These are phyloP conservation scores for Linnemannia exigua DNA, from an alignment of 192 early-diverging fungal species.

Conservation along the genomic window DNA sequence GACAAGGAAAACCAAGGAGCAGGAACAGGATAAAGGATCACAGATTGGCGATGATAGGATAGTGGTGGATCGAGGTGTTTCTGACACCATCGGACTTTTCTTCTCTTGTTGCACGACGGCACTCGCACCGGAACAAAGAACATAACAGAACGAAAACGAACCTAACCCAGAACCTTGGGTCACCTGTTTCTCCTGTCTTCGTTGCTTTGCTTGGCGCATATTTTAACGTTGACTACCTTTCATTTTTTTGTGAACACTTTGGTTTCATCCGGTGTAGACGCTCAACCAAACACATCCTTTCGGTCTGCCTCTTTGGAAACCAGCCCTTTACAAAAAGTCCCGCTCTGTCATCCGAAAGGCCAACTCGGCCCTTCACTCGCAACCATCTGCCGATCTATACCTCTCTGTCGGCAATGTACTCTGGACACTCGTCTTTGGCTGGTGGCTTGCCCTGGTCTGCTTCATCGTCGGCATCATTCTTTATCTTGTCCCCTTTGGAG, in stretches of 20 bases:
- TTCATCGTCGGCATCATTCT: constrained; percentile 73
- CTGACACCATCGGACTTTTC: not conserved
- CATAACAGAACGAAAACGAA: not conserved
- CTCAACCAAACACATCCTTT: constrained; percentile 92
- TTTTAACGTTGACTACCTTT: not conserved
- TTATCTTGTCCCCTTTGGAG: constrained; percentile 66
- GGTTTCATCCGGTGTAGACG: constrained; percentile 58
- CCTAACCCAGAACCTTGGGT: constrained; percentile 6
- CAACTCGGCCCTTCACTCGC: constrained; percentile 86
- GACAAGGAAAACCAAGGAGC: not conserved
- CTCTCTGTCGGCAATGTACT: constrained; percentile 88
- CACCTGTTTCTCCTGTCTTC: constrained; percentile 25
- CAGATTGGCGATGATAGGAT: not conserved
- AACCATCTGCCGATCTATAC: constrained; percentile 76
- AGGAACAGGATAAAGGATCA: not conserved
- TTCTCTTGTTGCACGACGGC: not conserved
- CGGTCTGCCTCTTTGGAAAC: constrained; percentile 97
- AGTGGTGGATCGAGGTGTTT: not conserved
- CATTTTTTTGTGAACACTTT: too few species aligned
- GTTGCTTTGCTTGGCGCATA: not conserved
- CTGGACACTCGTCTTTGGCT: constrained; percentile 93
- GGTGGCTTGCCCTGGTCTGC: constrained; percentile 88
- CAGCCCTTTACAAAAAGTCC: constrained; percentile 95
- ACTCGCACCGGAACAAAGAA: not conserved
- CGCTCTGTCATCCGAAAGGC: constrained; percentile 89